Conservation (phyloP, 371 early-diverging fungal genomes). For the Mortierella sp. region DNA sequence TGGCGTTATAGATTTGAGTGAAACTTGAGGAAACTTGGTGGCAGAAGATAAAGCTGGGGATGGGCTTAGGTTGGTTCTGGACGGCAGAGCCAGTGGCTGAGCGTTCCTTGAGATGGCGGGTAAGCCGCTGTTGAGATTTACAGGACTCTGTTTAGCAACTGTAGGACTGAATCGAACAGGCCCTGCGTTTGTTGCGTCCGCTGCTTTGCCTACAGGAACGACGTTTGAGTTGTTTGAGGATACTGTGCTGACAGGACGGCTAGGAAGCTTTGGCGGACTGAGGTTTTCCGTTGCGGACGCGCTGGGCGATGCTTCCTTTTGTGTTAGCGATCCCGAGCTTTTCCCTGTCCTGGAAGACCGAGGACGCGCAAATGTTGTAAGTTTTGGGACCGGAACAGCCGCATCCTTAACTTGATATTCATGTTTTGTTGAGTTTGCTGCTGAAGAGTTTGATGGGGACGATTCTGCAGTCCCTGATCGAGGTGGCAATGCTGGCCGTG, state of each 20-base stretch:
- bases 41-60: background rate
- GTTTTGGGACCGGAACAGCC: constrained; percentile 39
- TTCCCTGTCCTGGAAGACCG: constrained; percentile 47
- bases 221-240: background rate
- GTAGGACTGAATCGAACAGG: constrained; percentile 41
- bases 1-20: constrained; percentile 6
- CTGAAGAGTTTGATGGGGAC: background rate
- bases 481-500: constrained; percentile 37
- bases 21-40: background rate
- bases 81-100: constrained; percentile 43
- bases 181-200: constrained; percentile 7
- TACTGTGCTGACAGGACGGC: constrained; percentile 8
- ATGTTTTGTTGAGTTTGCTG: background rate
- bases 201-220: background rate
- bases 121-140: constrained; percentile 7
- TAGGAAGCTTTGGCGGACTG: constrained; percentile 38
- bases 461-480: constrained; percentile 14
- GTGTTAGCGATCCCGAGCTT: constrained; percentile 17
- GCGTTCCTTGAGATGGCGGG: constrained; percentile 37
- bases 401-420: constrained; percentile 32
- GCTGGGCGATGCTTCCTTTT: constrained; percentile 4
- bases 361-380: constrained; percentile 51
- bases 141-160: background rate
- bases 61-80: constrained; percentile 7
- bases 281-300: background rate